Conservation (phyloP, 441 rosid genomes). For the Syzygium syzygioides region DNA sequence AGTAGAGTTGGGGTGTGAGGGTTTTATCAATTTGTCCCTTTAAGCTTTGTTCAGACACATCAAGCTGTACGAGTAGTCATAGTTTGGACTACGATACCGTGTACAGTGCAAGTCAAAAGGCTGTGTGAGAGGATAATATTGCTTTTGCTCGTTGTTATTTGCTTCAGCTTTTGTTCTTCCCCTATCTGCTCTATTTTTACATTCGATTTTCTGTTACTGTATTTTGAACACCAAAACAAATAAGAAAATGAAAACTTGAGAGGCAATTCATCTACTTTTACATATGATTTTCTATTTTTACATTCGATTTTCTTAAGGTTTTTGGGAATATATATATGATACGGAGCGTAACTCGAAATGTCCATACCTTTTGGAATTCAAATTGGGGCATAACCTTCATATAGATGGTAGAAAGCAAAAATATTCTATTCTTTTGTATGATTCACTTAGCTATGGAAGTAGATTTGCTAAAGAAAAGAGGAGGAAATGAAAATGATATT, state of each 20-base stretch:
- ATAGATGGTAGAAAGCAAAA: neutral
- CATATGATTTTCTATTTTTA: no score
- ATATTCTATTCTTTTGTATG: neutral
- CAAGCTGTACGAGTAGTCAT: neutral
- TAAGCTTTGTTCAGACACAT: neutral
- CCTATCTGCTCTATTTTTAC: no score
- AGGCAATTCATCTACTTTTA: no score
- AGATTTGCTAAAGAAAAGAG: neutral
- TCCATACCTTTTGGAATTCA: neutral
- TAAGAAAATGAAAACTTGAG: no score
- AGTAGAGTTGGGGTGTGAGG: neutral
- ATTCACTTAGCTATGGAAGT: neutral
- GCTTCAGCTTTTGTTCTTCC: neutral
- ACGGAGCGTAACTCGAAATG: neutral
- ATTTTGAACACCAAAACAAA: no score
- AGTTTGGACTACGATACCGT: neutral
- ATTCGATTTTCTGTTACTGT: no score
- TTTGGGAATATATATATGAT: neutral
- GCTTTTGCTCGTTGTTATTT: neutral
- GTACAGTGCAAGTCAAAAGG: neutral
- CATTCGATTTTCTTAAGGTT: no score
- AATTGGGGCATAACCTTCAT: neutral
- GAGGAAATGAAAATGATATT: neutral
- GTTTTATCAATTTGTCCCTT: neutral
- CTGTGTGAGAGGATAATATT: neutral